Evolutionary conservation across 2,329 filamentous ascomycete genomes (phyloP).

Genomic region (Epichloe coenophiala): DNA sequence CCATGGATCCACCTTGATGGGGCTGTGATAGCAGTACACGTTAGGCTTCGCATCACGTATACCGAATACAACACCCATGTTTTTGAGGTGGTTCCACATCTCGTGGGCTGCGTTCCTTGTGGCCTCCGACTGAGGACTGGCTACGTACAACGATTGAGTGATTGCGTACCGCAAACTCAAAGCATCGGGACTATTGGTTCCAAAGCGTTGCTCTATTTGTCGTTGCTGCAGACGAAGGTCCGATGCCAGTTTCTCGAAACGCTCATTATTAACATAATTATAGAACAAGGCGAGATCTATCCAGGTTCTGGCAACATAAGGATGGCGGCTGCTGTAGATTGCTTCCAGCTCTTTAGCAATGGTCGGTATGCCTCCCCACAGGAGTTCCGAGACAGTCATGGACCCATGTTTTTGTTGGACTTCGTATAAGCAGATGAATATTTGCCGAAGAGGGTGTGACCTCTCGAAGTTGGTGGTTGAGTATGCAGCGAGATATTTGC

Average conservation of each 20-base stretch:
- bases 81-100: constrained; percentile 23
- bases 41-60: constrained; percentile 25
- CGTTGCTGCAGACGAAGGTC: constrained; percentile 24
- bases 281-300: constrained; percentile 28
- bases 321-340: constrained; percentile 29
- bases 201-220: constrained; percentile 22
- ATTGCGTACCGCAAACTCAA: constrained; percentile 27
- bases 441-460: constrained; percentile 28
- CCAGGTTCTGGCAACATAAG: constrained; percentile 29
- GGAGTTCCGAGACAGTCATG: constrained; percentile 26
- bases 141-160: constrained; percentile 25
- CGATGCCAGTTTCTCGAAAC: constrained; percentile 22
- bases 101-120: constrained; percentile 24
- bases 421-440: constrained; percentile 29
- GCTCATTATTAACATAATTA: constrained; percentile 22
- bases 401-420: constrained; percentile 32
- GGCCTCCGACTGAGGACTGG: constrained; percentile 19
- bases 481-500: constrained; percentile 31
- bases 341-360: constrained; percentile 31
- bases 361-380: constrained; percentile 27
- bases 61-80: constrained; percentile 21
- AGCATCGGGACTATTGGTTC: constrained; percentile 20
- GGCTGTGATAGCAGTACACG: constrained; percentile 29
- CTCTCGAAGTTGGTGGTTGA: constrained; percentile 29
- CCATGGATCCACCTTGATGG: constrained; percentile 30